Evolutionary conservation across 345 rosid genomes (phyloP), one percentile per base, ranked within the genome.

Genomic region (Orychophragmus violaceus): DNA sequence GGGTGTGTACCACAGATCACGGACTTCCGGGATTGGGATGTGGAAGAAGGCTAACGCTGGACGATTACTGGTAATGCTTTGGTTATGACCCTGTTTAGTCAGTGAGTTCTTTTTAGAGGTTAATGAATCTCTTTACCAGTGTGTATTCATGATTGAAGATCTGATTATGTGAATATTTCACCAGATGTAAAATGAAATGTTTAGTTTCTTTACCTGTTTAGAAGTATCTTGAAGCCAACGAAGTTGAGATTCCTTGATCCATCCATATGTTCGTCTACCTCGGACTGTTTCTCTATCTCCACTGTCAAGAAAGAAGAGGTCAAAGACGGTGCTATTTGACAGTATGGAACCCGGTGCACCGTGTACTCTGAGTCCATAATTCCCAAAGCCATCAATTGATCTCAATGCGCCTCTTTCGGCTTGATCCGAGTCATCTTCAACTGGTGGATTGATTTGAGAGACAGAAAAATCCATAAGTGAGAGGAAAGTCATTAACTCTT

Each of bases 171-270:
- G 25, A 8, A 14, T 13, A 28, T 28, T 41, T 39, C 11, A n/a
- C 18, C 8, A 52, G 5, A 57, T 16, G 30, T 51, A 37, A 1
- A 3, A 4, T 24, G 37, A 52, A 18, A 14, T 3, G 21, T 3
- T 5, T 27, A 24, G 21, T 52, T 35, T 19, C n/a, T 6, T 14
- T 25, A 74, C 73, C 59, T 67, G 69, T 32, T 19, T 46, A 50
- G 87, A 83, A 68, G 79, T 42, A 59, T 78, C 77, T 45, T 23
- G 86, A 73, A 92, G 80, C 98, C 96, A 92, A 54, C 0, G 64
- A 64, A 89, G 95, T 66, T 92, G 96, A 52, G 98, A 92, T 32
- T 87, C 95, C 82, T 79, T 87, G 53, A 89, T 89, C 84, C 87
- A 92, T 49, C 96, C 98, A 61, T 89, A 89, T 6, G 95, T 87